Conservation (phyloP, 2,329 filamentous ascomycete species). For the Pseudogymnoascus pannorum region DNA sequence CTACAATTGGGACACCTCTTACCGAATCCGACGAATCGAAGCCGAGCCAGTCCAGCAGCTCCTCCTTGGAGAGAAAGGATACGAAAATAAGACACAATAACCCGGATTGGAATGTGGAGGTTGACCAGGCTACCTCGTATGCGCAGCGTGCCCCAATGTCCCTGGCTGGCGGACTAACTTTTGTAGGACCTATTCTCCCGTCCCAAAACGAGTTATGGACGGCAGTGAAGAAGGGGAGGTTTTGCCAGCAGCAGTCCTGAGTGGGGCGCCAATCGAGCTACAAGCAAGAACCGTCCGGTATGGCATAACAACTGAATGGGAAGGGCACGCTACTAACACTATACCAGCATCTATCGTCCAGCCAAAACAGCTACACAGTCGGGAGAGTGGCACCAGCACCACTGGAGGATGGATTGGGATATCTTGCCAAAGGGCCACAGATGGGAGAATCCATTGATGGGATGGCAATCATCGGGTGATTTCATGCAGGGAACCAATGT, state of each 20-base stretch:
- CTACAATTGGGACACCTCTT: slow-evolving; percentile 33
- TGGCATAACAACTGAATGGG: slow-evolving; percentile 21
- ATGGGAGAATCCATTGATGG: slow-evolving; percentile 98
- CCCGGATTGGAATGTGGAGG: slow-evolving; percentile 71
- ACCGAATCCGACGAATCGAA: slow-evolving; percentile 32
- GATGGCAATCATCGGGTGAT: slow-evolving; percentile 95
- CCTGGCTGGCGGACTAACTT: slow-evolving; percentile 22
- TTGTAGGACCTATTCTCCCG: slow-evolving; percentile 76
- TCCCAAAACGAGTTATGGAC: slow-evolving; percentile 83
- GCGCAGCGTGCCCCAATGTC: slow-evolving; percentile 24
- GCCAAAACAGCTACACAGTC: slow-evolving; percentile 95
- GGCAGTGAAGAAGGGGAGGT: slow-evolving; percentile 73
- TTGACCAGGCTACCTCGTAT: slow-evolving; percentile 89
- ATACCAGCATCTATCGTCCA: slow-evolving; percentile 76
- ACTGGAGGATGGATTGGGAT: slow-evolving; percentile 99
- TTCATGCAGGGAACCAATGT: slow-evolving; percentile 90
- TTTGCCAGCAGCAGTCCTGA: slow-evolving; percentile 77
- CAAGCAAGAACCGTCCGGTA: slow-evolving; percentile 93
- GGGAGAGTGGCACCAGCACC: slow-evolving; percentile 72
- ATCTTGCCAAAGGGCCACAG: slow-evolving; percentile 83
- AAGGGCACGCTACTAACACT: slow-evolving; percentile 14
- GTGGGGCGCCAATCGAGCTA: slow-evolving; percentile 86
- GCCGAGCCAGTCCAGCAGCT: slow-evolving; percentile 32
- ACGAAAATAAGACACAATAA: slow-evolving; percentile 39
- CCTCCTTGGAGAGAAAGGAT: slow-evolving; percentile 17